Evolutionary conservation across 768 basidiomycete genomes (phyloP).

Genomic region (Panaeolus papilionaceus): DNA sequence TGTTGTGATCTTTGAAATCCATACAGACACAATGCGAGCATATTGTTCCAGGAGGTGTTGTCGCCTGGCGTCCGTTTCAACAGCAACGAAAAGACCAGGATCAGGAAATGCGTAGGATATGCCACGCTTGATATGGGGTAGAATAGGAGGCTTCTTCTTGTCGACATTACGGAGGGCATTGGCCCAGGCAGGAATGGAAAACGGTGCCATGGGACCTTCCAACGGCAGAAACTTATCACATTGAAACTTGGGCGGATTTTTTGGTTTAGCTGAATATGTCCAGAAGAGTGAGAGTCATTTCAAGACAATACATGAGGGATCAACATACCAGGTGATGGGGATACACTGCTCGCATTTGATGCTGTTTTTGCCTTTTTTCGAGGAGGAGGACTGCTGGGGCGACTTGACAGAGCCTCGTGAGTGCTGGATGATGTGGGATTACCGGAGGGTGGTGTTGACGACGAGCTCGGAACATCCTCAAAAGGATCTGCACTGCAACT

Average conservation of each 20-base stretch:
- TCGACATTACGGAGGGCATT: too few relatives aligned
- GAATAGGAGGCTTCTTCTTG: too few relatives aligned
- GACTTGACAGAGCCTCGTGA: not conserved
- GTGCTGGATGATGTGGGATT: not conserved
- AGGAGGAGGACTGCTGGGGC: not conserved
- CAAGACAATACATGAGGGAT: not conserved
- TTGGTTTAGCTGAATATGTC: not conserved
- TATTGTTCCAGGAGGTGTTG: conserved; percentile 14
- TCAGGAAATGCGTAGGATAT: too few relatives aligned
- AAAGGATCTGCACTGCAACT: conserved; percentile 5
- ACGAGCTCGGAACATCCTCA: not conserved
- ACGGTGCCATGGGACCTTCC: conserved; percentile 11
- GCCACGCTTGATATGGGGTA: too few relatives aligned
- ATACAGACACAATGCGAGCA: not conserved
- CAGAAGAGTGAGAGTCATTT: not conserved
- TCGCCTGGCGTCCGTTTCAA: not conserved
- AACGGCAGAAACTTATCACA: conserved; percentile 14
- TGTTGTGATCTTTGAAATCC: not conserved
- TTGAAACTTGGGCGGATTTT: not conserved
- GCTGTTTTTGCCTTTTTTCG: not conserved
- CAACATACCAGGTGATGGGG: not conserved
- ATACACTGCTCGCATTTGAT: not conserved
- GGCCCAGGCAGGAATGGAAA: not conserved
- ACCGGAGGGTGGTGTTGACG: not conserved
- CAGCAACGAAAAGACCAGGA: too few relatives aligned